Base-by-base conservation (phyloP, 2,329 filamentous ascomycete genomes). In the Aspergillus phoenicis region DNA sequence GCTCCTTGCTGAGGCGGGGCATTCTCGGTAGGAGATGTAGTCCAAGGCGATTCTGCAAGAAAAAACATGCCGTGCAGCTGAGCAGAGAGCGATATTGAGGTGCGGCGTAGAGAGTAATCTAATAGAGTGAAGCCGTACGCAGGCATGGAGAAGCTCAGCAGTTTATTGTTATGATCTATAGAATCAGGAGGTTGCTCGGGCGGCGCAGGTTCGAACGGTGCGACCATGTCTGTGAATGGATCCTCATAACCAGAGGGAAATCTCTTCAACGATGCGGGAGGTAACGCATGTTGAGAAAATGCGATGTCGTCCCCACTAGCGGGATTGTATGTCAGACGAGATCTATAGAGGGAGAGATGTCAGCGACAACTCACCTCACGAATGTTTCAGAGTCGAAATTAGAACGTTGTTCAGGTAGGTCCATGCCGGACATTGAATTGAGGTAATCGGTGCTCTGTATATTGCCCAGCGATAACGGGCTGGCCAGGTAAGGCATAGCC, bases 131-230 rank as follows among this genome's bases (percentile, higher is more conserved):
- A 88, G 57, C 84, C 87, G 68, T 87, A 81, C 33, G 84, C 80
- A 1, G 88, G 85, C 10, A 86, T 80, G 0, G 87, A 89, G 77
- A 93, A 93, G 69, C 89, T 86, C n/a, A 93, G 83, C 24, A 93
- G 83, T 75, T 93, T 85, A 74, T 88, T 85, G 73, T 88, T 86
- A 68, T 85, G 84, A 61, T 88, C 85, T 70, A 88, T 86, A 39
- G 83, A 81, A 63, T 83, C 82, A 62, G 84, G 81, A 43, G 80
- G 76, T 64, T 80, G 79, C 53, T 85, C 81, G 56, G 76, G 76
- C 13, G 75, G 73, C 20, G 70, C 65, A 39, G 74, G 71, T 47
- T 82, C 79, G 59, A 80, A 81, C 8, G 77, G 75, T 22, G 78
- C 64, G 51, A 79, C 73, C 64, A 79, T 77, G 22, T 86, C 86